These are phyloP conservation scores for Thalassiosira sp. DNA, from an alignment of 352 stramenopile genomes.

Conservation along the genomic window DNA sequence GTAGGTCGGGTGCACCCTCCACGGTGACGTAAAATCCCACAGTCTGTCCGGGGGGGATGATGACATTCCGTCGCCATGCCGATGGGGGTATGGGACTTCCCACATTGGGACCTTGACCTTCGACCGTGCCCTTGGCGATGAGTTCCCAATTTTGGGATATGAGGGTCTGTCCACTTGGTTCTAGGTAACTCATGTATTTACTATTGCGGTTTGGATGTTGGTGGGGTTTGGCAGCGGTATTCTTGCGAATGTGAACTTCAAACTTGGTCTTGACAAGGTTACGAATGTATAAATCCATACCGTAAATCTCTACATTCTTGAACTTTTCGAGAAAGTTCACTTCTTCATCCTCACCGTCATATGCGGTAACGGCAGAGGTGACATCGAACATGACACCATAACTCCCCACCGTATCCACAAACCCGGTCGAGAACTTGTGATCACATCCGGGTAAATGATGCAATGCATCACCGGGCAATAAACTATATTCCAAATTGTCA, in stretches of 20 bases:
- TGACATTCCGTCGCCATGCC: constrained; percentile 30
- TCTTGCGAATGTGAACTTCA: constrained; percentile 35
- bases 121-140: constrained; percentile 24
- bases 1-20: constrained; percentile 30
- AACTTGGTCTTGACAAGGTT: constrained; percentile 27
- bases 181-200: constrained; percentile 34
- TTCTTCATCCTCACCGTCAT: not conserved
- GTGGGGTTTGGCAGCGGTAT: not conserved
- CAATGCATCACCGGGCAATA: constrained; percentile 2
- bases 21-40: constrained; percentile 50
- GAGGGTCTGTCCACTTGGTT: constrained; percentile 24
- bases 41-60: constrained; percentile 23
- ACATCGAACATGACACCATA: constrained; percentile 49
- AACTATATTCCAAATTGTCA: constrained; percentile 16
- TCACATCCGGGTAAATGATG: constrained; percentile 25
- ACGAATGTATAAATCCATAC: constrained; percentile 51
- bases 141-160: constrained; percentile 44
- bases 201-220: not conserved
- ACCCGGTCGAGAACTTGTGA: constrained; percentile 11
- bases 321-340: constrained; percentile 3
- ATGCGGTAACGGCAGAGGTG: constrained; percentile 13
- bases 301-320: constrained; percentile 35
- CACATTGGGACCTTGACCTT: constrained; percentile 24
- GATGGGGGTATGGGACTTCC: constrained; percentile 23
- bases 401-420: constrained; percentile 30